Conservation (phyloP, 768 basidiomycete species). For the Mycena galericulata region DNA sequence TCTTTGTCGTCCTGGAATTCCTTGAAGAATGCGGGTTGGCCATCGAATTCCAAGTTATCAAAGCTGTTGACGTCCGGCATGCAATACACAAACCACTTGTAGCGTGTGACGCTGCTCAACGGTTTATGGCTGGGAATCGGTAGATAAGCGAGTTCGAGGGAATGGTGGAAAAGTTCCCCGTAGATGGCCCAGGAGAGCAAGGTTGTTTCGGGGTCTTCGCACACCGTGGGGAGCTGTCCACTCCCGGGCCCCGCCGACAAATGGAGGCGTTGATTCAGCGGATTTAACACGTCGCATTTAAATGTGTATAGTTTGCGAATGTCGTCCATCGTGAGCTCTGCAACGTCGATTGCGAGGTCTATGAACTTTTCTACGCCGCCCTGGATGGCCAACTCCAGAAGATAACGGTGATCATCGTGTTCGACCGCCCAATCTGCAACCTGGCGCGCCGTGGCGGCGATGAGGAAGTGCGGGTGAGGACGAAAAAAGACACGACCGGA, state of each 20-base stretch:
- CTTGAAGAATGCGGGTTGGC: conserved; percentile 16
- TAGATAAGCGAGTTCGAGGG: conserved; percentile 26
- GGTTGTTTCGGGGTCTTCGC: conserved; percentile 32
- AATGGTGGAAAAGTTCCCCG: conserved; percentile 32
- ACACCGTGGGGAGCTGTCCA: neutral
- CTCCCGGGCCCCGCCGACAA: conserved; percentile 9
- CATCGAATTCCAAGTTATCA: conserved; percentile 17
- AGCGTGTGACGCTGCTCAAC: conserved; percentile 26
- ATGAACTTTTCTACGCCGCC: conserved; percentile 30
- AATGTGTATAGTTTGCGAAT: conserved; percentile 28
- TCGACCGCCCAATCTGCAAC: conserved; percentile 34
- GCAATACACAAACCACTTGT: conserved; percentile 35
- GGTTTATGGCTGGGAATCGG: conserved; percentile 15
- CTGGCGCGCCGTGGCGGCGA: conserved; percentile 29
- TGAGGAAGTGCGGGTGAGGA: conserved; percentile 35
- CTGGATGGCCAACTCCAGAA: conserved; percentile 29
- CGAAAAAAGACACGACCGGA: conserved; percentile 35
- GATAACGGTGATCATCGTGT: conserved; percentile 16
- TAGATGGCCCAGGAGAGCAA: conserved; percentile 32
- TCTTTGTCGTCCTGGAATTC: conserved; percentile 16
- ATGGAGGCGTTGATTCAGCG: conserved; percentile 24
- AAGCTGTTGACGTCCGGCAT: conserved; percentile 32
- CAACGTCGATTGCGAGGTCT: conserved; percentile 30
- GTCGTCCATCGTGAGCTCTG: conserved; percentile 29
- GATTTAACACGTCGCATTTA: conserved; percentile 28